Base-by-base conservation (phyloP, 202 grass and related monocot species). In the Cymbopogon flexuosus region DNA sequence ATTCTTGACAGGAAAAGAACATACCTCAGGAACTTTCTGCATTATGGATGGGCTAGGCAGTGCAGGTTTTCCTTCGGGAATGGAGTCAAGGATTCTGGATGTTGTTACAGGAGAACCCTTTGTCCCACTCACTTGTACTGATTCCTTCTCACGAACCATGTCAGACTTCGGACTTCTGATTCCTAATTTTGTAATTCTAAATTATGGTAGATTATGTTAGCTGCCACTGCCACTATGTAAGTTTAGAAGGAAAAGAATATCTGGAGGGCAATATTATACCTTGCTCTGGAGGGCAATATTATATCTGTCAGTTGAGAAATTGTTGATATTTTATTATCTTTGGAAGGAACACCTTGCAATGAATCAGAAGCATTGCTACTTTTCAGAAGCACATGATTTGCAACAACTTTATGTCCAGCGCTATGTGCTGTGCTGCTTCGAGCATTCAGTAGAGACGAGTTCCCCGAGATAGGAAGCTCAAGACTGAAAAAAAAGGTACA, bases 11-110 rank as follows among this genome's bases (percentile, higher is more conserved):
- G 79, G 30, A 76, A 41, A 11, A 77, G 72, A 57, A 70, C 23
- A 73, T 54, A 90, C 94, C 90, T 92, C 72, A 40, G 75, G 42
- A 63, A 78, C 81, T 63, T 89, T 94, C 68, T 87, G 85, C 74
- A 73, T 87, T 54, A 88, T 78, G 73, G 84, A 68, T n/a, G 84
- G 81, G 79, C 76, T 94, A 72, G 75, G 65, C 42, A 85, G 77
- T 74, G 85, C 70, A 79, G 47, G 42, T 82, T 94, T 92, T 78
- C 47, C 67, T 82, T 82, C 79, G 45, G 65, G 58, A 75, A 16
- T 34, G 33, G 76, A 79, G 75, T 46, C 75, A 29, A 59, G 34
- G 37, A 84, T 73, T 46, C 73, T 82, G 47, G 85, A 51, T 70
- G 66, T 60, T 78, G 70, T 76, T 83, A 81, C 70, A 81, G 37